phyloP scores from a whole-genome alignment of 2,329 filamentous ascomycete species.

The Nemania bipapillata region DNA sequence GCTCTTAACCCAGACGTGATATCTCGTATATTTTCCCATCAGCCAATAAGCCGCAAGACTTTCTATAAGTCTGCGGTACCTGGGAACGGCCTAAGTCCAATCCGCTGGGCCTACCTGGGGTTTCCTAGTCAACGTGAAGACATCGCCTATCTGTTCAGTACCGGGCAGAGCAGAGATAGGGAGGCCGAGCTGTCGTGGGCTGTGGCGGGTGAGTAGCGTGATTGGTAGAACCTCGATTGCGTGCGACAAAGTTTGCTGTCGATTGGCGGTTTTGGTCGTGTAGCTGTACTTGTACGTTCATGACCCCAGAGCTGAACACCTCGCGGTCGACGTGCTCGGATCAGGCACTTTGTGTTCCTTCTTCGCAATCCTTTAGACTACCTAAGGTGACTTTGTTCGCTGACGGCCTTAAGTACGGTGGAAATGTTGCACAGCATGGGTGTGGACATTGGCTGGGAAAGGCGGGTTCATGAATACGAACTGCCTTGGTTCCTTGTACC shows the following conservation, averaged over 20 bases:
- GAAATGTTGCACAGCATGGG: slow-evolving; percentile 34
- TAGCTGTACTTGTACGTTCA: slow-evolving; percentile 9
- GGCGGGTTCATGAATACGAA: slow-evolving; percentile 35
- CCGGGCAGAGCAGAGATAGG: neutral
- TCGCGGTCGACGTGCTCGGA: slow-evolving; percentile 28
- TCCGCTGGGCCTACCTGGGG: slow-evolving; percentile 9
- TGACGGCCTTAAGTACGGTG: slow-evolving; percentile 2
- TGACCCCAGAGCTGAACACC: slow-evolving; percentile 18
- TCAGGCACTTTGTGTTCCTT: slow-evolving; percentile 13
- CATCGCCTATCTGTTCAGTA: neutral
- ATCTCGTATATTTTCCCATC: neutral
- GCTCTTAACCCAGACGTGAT: neutral
- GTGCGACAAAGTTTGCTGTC: neutral
- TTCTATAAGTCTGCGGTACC: neutral
- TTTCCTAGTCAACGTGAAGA: neutral
- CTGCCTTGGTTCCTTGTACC: slow-evolving; percentile 22
- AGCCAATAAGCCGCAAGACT: slow-evolving; percentile 3
- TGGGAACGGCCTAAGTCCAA: slow-evolving; percentile 1
- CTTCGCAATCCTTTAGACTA: slow-evolving; percentile 4
- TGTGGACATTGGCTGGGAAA: slow-evolving; percentile 26
- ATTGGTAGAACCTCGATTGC: slow-evolving; percentile 11
- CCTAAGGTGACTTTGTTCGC: slow-evolving; percentile 9
- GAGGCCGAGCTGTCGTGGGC: neutral
- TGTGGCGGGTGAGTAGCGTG: neutral
- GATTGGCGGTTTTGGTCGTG: neutral